Evolutionary conservation across 2,329 filamentous ascomycete species (phyloP).

Genomic region (Alternaria alternata): DNA sequence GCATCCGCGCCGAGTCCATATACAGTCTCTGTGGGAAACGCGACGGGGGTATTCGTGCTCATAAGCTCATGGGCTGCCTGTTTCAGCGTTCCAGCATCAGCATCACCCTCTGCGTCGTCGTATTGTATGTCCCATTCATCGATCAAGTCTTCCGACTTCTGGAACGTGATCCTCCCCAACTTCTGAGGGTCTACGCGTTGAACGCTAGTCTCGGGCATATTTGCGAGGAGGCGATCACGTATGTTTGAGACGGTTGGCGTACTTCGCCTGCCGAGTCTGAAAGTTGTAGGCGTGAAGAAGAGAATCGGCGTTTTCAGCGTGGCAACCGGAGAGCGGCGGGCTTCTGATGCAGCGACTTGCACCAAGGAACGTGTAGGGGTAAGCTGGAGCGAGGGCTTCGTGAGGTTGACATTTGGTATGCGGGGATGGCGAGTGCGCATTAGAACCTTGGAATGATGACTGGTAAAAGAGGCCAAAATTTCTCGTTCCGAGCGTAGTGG

Average conservation of each 20-base stretch:
- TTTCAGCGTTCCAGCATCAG: conserved; percentile 61
- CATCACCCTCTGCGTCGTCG: conserved; percentile 44
- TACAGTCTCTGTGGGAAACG: conserved; percentile 96
- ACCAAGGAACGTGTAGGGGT: conserved; percentile 34
- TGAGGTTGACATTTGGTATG: conserved; percentile 47
- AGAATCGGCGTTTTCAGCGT: conserved; percentile 32
- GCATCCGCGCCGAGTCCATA: conserved; percentile 98
- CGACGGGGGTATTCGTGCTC: conserved; percentile 77
- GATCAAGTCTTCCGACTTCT: conserved; percentile 43
- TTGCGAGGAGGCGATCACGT: conserved; percentile 11
- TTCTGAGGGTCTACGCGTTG: conserved; percentile 51
- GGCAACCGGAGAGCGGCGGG: conserved; percentile 23
- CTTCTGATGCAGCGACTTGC: conserved; percentile 33
- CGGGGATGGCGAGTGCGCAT: conserved; percentile 42
- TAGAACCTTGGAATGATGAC: conserved; percentile 32
- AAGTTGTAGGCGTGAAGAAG: conserved; percentile 4
- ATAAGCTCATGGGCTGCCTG: conserved; percentile 73
- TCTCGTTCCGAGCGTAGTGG: conserved; percentile 27
- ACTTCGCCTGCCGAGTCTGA: not conserved
- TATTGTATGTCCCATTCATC: conserved; percentile 48
- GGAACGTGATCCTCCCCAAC: conserved; percentile 49
- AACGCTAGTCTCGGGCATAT: conserved; percentile 49
- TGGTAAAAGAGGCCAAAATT: conserved; percentile 36
- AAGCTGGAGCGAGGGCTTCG: conserved; percentile 17
- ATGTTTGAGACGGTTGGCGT: not conserved